Evolutionary conservation across 1,284 basidiomycete genomes (phyloP).

Genomic region (Wolfiporia cocos): DNA sequence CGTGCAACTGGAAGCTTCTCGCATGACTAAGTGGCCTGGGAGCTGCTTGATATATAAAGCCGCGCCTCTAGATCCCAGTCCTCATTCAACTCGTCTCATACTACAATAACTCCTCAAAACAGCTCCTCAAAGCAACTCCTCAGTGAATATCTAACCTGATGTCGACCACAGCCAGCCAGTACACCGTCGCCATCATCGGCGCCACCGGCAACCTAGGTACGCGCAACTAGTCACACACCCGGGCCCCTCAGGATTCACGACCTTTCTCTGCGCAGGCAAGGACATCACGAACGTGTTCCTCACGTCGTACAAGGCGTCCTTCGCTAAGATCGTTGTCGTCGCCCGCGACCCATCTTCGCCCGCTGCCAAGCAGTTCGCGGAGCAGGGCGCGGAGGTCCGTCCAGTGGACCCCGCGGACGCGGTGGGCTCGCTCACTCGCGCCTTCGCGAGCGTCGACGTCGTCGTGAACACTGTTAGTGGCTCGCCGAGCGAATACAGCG

Average conservation of each 20-base stretch:
- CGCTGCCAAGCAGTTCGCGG: slow-evolving; percentile 16
- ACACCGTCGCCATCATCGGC: slow-evolving; percentile 20
- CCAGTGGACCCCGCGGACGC: slow-evolving; percentile 8
- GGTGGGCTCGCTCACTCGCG: slow-evolving; percentile 12
- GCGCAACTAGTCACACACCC: background rate
- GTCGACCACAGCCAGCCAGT: slow-evolving; percentile 15
- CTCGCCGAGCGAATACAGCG: slow-evolving; percentile 10
- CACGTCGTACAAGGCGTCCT: slow-evolving; percentile 17
- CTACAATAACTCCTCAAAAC: too few species aligned
- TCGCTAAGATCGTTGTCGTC: slow-evolving; percentile 19
- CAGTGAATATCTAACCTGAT: slow-evolving; percentile 15
- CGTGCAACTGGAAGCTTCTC: too few species aligned
- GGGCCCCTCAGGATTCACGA: background rate
- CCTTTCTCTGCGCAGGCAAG: slow-evolving; percentile 8
- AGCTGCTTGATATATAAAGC: too few species aligned
- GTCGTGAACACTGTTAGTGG: slow-evolving; percentile 17
- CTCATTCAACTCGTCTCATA: too few species aligned
- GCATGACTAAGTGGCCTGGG: too few species aligned
- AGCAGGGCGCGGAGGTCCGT: slow-evolving; percentile 19
- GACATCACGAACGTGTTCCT: slow-evolving; percentile 15
- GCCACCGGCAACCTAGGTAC: slow-evolving; percentile 23
- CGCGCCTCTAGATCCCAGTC: too few species aligned
- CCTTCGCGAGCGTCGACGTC: slow-evolving; percentile 21
- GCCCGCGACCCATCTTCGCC: slow-evolving; percentile 17
- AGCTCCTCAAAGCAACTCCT: too few species aligned